phyloP scores from a whole-genome alignment of 2,329 filamentous ascomycete species.

The Decorospora gaudefroyi region DNA sequence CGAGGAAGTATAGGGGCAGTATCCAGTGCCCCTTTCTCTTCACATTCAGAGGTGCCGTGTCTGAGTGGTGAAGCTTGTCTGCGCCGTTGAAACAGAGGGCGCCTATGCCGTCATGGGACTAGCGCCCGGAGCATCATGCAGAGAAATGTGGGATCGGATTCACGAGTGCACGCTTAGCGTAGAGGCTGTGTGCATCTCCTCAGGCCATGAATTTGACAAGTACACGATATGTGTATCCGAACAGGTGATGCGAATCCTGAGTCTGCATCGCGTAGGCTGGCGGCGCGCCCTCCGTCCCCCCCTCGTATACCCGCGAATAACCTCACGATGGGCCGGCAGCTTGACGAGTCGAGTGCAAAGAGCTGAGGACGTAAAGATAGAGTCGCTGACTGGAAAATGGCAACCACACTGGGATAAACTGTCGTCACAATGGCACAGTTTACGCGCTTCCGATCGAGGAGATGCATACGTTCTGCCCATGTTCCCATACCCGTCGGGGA shows the following conservation, averaged over 20 bases:
- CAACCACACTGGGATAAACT: constrained; percentile 53
- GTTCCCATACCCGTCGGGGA: constrained; percentile 91
- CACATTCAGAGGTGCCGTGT: constrained; percentile 14
- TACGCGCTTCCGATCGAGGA: constrained; percentile 30
- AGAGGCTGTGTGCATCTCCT: constrained; percentile 5
- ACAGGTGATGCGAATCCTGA: constrained; percentile 38
- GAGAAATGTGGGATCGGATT: constrained; percentile 21
- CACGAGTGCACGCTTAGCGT: constrained; percentile 11
- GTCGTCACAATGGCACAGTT: constrained; percentile 13
- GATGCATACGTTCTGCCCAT: constrained; percentile 78
- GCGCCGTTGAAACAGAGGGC: constrained; percentile 22
- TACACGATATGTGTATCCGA: constrained; percentile 22
- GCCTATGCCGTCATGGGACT: constrained; percentile 29
- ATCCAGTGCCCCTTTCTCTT: constrained; percentile 18
- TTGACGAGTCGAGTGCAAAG: constrained; percentile 4
- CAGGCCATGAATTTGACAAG: background rate
- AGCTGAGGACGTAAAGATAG: constrained; percentile 16
- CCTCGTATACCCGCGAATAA: constrained; percentile 11
- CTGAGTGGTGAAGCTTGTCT: constrained; percentile 24
- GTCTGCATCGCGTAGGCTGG: constrained; percentile 33
- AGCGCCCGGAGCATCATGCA: constrained; percentile 22
- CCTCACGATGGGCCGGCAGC: constrained; percentile 14
- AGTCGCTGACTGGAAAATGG: constrained; percentile 54
- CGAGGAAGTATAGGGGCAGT: constrained; percentile 15
- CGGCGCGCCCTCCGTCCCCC: constrained; percentile 24